Conservation (phyloP, 2,329 filamentous ascomycete species). For the Colletotrichum falcatum region DNA sequence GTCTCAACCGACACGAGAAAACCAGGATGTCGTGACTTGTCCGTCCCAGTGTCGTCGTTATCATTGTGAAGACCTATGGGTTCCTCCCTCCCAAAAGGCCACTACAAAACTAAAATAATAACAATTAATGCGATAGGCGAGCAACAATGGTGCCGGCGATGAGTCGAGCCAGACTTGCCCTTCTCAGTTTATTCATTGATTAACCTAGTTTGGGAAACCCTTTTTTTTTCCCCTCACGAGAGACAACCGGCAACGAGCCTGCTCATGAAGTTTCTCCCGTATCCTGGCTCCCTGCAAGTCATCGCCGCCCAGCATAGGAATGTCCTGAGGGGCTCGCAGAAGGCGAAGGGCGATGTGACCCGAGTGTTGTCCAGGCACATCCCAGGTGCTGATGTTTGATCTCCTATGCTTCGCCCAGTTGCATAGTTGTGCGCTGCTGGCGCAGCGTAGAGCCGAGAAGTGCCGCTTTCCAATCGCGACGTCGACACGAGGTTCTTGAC, state of each 20-base stretch:
- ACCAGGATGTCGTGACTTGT: conserved; percentile 14
- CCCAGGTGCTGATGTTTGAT: conserved; percentile 34
- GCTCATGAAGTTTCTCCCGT: conserved; percentile 8
- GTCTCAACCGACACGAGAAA: background rate
- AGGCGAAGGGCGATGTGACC: conserved; percentile 28
- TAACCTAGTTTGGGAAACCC: background rate
- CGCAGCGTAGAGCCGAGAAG: conserved; percentile 17
- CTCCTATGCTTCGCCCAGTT: conserved; percentile 32
- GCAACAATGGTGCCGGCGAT: background rate
- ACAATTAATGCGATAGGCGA: background rate
- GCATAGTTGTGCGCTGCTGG: background rate
- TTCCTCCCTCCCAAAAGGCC: too few relatives aligned
- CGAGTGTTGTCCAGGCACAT: conserved; percentile 24
- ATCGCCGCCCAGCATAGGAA: conserved; percentile 14
- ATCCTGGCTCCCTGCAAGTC: conserved; percentile 19
- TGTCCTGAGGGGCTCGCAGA: conserved; percentile 5
- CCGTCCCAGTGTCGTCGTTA: conserved; percentile 7
- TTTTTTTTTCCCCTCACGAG: background rate
- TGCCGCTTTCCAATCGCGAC: conserved; percentile 17
- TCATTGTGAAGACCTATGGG: background rate
- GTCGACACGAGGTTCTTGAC: conserved; percentile 12
- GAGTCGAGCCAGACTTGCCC: background rate
- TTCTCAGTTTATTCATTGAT: background rate
- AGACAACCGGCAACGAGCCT: conserved; percentile 11
- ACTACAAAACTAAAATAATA: too few relatives aligned